These are phyloP conservation scores for Mrakia frigida DNA, from an alignment of 768 basidiomycete genomes.

Conservation along the genomic window DNA sequence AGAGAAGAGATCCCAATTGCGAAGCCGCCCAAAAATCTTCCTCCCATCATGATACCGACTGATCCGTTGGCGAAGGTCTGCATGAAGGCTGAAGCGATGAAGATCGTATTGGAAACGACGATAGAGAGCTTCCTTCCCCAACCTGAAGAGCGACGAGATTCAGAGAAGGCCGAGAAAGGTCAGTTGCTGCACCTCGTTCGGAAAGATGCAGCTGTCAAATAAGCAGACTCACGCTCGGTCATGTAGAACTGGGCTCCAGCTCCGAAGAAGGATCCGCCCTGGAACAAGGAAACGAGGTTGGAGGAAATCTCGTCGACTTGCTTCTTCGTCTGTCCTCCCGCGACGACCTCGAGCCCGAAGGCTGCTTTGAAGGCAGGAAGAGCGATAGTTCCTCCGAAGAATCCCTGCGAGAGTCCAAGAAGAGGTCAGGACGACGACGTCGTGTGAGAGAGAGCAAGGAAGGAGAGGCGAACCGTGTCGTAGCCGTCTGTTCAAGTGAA, in stretches of 20 bases:
- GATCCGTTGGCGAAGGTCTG: constrained; percentile 37
- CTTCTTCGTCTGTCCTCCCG: constrained; percentile 38
- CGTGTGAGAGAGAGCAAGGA: neutral
- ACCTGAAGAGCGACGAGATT: constrained; percentile 33
- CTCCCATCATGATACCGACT: constrained; percentile 17
- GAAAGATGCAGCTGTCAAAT: neutral
- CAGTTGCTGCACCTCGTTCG: neutral
- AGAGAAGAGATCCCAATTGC: constrained; percentile 37
- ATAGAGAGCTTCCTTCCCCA: constrained; percentile 36
- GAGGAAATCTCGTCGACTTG: constrained; percentile 44
- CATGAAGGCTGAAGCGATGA: constrained; percentile 36
- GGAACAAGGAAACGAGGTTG: constrained; percentile 38
- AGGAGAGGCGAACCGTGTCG: constrained; percentile 6
- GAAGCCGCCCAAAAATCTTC: constrained; percentile 34
- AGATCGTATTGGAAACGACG: constrained; percentile 36
- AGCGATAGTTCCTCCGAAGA: constrained; percentile 51
- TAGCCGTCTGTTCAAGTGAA: neutral
- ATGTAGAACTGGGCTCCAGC: constrained; percentile 36
- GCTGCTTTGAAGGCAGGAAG: constrained; percentile 49
- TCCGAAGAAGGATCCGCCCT: constrained; percentile 39
- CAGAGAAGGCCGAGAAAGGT: constrained; percentile 33
- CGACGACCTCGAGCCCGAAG: constrained; percentile 45
- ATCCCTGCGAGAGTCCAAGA: constrained; percentile 37
- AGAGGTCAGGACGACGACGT: neutral
- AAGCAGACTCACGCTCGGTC: constrained; percentile 31